These are phyloP conservation scores for Ambrosia artemisiifolia DNA, from an alignment of 129 eudicot species.

Conservation along the genomic window DNA sequence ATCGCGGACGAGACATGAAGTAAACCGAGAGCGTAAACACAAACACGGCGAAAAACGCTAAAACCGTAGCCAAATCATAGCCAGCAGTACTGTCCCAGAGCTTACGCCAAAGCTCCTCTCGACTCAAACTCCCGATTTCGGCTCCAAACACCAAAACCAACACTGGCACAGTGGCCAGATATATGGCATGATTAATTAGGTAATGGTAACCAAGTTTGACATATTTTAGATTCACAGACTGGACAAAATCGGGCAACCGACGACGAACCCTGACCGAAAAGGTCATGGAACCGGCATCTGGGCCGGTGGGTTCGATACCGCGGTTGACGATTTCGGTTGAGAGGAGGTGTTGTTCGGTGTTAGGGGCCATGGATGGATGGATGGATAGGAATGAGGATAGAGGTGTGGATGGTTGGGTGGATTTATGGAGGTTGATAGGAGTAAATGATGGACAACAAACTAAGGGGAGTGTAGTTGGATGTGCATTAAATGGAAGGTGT, in stretches of 20 bases:
- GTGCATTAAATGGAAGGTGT: slow-evolving; percentile 36
- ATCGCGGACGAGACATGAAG: slow-evolving; percentile 73
- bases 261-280: slow-evolving; percentile 83
- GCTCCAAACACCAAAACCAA: slow-evolving; percentile 68
- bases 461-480: slow-evolving; percentile 25
- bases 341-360: slow-evolving; percentile 70
- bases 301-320: slow-evolving; percentile 62
- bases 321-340: slow-evolving; percentile 89
- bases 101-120: slow-evolving; percentile 74
- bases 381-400: slow-evolving; percentile 7
- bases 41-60: slow-evolving; percentile 68
- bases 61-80: slow-evolving; percentile 62
- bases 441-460: slow-evolving; percentile 34
- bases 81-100: slow-evolving; percentile 64
- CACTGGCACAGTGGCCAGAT: slow-evolving; percentile 71
- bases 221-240: slow-evolving; percentile 81
- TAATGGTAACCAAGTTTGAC: slow-evolving; percentile 95
- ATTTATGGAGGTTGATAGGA: slow-evolving; percentile 30
- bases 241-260: slow-evolving; percentile 74
- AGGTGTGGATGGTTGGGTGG: slow-evolving; percentile 10
- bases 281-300: slow-evolving; percentile 81
- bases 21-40: slow-evolving; percentile 75
- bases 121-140: slow-evolving; percentile 71
- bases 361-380: slow-evolving; percentile 25
- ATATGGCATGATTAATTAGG: slow-evolving; percentile 70